phyloP scores from a whole-genome alignment of 202 grass and related monocot genomes.

The Setaria viridis region DNA sequence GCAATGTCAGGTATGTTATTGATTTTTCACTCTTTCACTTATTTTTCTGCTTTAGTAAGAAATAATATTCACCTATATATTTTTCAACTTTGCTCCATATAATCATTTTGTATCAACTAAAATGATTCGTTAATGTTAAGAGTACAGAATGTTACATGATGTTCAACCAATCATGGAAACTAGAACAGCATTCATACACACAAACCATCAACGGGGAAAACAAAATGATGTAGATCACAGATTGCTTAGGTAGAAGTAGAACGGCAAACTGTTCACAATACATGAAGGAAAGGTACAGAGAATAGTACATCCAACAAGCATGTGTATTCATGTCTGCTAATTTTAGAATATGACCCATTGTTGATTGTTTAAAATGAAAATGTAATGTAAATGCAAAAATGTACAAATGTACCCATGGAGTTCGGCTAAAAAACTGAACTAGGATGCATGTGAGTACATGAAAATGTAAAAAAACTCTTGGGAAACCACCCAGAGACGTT shows the following conservation, averaged over 20 bases:
- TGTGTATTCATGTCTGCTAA: slow-evolving; percentile 2
- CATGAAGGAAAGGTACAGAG: not conserved
- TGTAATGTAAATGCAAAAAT: slow-evolving; percentile 10
- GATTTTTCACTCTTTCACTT: no score
- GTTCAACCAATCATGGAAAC: not conserved
- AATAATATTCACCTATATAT: not conserved
- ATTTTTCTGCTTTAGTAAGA: not conserved
- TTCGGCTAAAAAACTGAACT: slow-evolving; percentile 16
- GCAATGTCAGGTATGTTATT: no score
- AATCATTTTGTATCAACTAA: slow-evolving; percentile 27
- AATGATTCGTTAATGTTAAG: not conserved
- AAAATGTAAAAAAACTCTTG: not conserved
- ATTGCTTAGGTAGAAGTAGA: not conserved
- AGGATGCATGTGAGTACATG: not conserved
- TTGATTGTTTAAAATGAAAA: not conserved
- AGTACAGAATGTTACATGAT: not conserved
- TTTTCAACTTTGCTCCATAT: slow-evolving; percentile 5
- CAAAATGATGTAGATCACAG: slow-evolving; percentile 6
- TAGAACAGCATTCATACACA: not conserved
- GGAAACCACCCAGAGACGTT: not conserved
- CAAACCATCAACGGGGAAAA: slow-evolving; percentile 14
- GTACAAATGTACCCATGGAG: slow-evolving; percentile 14
- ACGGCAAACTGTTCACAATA: slow-evolving; percentile 16
- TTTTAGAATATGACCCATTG: slow-evolving; percentile 1
- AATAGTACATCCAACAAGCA: not conserved